These are phyloP conservation scores for Francoa sonchifolia DNA, from an alignment of 441 rosid genomes.

Conservation along the genomic window DNA sequence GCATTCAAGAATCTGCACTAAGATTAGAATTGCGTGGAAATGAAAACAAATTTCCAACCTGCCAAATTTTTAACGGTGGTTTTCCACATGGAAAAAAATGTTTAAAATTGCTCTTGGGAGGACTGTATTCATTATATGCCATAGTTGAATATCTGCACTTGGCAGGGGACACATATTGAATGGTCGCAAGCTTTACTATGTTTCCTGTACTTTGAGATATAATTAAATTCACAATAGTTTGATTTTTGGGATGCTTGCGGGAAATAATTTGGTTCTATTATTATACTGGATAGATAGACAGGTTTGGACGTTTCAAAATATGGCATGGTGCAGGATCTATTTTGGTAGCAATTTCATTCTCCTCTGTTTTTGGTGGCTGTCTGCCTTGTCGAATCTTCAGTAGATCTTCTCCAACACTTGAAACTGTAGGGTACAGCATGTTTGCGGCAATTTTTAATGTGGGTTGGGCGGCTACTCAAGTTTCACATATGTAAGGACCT, in stretches of 20 bases:
- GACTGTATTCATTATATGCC: too few species aligned
- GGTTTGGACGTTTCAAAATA: conserved; percentile 91
- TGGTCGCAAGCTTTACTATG: neutral
- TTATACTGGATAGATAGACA: conserved; percentile 57
- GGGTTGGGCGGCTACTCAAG: conserved; percentile 98
- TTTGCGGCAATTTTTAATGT: conserved; percentile 91
- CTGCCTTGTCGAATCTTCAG: conserved; percentile 60
- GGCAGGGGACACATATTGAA: too few species aligned
- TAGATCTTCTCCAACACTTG: conserved; percentile 26
- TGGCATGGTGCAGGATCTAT: conserved; percentile 95
- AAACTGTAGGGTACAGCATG: conserved; percentile 68
- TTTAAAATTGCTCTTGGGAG: too few species aligned
- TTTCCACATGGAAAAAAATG: too few species aligned
- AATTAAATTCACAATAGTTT: neutral
- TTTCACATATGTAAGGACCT: conserved; percentile 82
- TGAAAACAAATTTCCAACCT: too few species aligned
- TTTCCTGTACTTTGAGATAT: neutral
- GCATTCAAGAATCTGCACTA: neutral
- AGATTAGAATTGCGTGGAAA: neutral
- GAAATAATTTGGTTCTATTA: conserved; percentile 1
- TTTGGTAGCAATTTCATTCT: conserved; percentile 84
- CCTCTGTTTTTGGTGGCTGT: conserved; percentile 94
- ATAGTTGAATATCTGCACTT: too few species aligned
- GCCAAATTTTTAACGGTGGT: too few species aligned
- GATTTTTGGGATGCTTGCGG: neutral